Evolutionary conservation across 257 asterid species (phyloP), one percentile per base, ranked within the genome.

Genomic region (Echium plantagineum): DNA sequence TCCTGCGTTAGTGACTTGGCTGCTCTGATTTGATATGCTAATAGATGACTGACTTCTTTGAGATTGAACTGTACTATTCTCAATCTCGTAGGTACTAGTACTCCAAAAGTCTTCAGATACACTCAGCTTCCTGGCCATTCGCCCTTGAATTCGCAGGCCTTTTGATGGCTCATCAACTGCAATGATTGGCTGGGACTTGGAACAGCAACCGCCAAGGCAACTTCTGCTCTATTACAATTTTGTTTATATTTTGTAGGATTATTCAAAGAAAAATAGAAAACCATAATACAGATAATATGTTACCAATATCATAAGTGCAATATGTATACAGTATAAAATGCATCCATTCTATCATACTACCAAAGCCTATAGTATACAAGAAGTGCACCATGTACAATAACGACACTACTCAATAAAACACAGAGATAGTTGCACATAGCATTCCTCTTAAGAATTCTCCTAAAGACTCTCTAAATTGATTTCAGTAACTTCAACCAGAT

Each of bases 91-190:
- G 0, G 95, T 78, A 79, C 94, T 83, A 53, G 86, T 80, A 82
- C 95, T 86, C 94, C 95, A 84, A 64, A 84, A 86, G 69, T 74
- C 95, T 28, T 86, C 94, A 0, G 95, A 76, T 55, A 86, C 28
- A 65, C 79, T 68, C 5, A 66, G 78, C 68, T 81, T 86, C 61
- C 69, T 78, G 71, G 74, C 84, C 66, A 67, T 63, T 35, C 69
- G 85, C n/a, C 89, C 95, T 75, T 79, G 91, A 63, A 81, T 79
- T 72, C 81, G 79, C 55, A 86, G 78, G 52, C 95, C 85, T 60
- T 83, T 83, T 9, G 93, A 78, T 59, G 89, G 84, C 58, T 83
- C 93, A 66, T 83, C 93, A 74, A 81, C 89, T 10, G 81, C 81
- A 70, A 61, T 84, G 61, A 81, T 63, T n/a, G 87, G 85, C 60